Base-by-base conservation (phyloP, 352 stramenopile genomes). In the Phytophthora boehmeriae region DNA sequence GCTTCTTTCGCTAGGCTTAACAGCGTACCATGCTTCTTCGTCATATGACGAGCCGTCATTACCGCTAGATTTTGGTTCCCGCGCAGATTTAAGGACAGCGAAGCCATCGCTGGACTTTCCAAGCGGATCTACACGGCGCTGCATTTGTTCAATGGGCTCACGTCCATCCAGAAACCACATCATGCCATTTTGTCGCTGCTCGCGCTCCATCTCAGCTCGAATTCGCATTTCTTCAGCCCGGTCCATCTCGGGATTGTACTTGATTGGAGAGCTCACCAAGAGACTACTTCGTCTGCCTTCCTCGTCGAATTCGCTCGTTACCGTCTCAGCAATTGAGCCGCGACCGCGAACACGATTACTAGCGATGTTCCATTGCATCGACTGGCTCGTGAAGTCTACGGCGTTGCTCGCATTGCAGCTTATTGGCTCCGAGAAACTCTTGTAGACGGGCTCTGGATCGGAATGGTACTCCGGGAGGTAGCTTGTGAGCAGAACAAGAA, bases 401-500 rank as follows among this genome's bases (percentile, higher is more conserved):
- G 9, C 22, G 13, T 52, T 34, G 14, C 23, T 54, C 11, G 39
- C 39, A 27, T 42, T 49, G 23, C 49, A 55, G 38, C 36, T 61
- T 28, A 14, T 4, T 5, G 30, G 50, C 46, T 17, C 22, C 54
- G 22, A 22, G 25, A 13, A 51, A 19, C 48, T 57, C 23, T 71
- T 66, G 36, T 50, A 63, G 20, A 66, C 34, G 19, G 67, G 54
- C 27, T 80, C 65, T 4, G 44, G 45, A 5, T 71, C 68, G 17
- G 67, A 68, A 8, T 39, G 56, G 46, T 80, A 89, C 52, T 88
- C 70, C 0, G 76, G 75, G n/a, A 90, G 52, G 46, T 72, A 89
- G 56, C 66, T 92, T 41, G 80, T 92, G 39, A 92, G 68, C 27
- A 92, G 55, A 32, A 90, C 80, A 11, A 92, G 66, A 8, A 92